A percentile compares a stretch with the other conserved stretches of the same genome.
Evolutionary conservation across 1,139 yeast genomes (phyloP).

Genomic region (Wickerhamomyces sp.): DNA sequence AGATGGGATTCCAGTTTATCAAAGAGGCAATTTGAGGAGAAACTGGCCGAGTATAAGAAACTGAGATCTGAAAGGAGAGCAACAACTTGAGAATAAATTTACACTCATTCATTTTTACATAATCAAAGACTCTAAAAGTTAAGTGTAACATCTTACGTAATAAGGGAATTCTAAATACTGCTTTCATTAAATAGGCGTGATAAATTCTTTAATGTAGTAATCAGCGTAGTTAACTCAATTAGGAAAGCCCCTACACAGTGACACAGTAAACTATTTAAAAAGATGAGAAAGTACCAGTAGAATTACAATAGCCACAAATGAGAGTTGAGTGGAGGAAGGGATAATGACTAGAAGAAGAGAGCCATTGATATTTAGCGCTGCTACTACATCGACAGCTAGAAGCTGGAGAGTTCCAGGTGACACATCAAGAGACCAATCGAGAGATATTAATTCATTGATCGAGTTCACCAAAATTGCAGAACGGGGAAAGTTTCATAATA

Average conservation of each 20-base stretch:
- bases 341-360: neutral
- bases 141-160: neutral
- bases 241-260: too few species aligned
- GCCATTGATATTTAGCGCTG: constrained; percentile 2
- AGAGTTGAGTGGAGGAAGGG: too few species aligned
- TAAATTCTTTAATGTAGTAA: too few species aligned
- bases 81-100: too few species aligned
- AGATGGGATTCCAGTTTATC: constrained; percentile 33
- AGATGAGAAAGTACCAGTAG: too few species aligned
- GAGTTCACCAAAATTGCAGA: constrained; percentile 34
- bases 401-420: constrained; percentile 38
- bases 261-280: too few species aligned
- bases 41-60: constrained; percentile 3
- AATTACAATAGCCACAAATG: too few species aligned
- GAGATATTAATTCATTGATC: constrained; percentile 32
- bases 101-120: too few species aligned
- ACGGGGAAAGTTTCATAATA: constrained; percentile 33
- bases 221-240: neutral
- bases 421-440: constrained; percentile 19
- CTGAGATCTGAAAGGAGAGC: constrained; percentile 1
- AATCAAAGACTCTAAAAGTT: too few species aligned
- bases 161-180: neutral
- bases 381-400: neutral
- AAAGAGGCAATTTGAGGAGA: constrained; percentile 23
- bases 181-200: too few species aligned